Conservation (phyloP, 2,329 filamentous ascomycete species). For the Fusarium sp. region DNA sequence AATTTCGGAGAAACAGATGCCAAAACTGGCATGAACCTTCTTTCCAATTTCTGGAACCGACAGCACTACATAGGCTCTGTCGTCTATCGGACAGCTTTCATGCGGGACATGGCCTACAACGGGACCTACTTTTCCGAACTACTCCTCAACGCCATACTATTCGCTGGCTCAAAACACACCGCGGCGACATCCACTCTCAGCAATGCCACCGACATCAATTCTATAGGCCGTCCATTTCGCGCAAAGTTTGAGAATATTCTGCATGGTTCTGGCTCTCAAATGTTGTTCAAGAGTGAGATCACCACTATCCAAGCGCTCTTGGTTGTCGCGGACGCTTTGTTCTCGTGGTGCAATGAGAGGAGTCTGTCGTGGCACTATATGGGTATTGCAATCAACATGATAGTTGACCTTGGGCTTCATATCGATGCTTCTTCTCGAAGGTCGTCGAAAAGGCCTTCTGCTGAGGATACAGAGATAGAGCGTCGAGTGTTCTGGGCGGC, state of each 20-base stretch:
- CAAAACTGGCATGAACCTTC: slow-evolving; percentile 62
- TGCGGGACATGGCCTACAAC: slow-evolving; percentile 64
- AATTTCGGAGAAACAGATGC: slow-evolving; percentile 49
- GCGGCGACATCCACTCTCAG: not conserved
- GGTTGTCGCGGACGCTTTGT: not conserved
- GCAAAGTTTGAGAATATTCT: slow-evolving; percentile 14
- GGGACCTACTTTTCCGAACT: slow-evolving; percentile 69
- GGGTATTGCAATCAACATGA: slow-evolving; percentile 25
- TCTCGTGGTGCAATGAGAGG: slow-evolving; percentile 21
- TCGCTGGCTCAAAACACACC: slow-evolving; percentile 46
- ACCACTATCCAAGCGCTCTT: slow-evolving; percentile 18
- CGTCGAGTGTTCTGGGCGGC: slow-evolving; percentile 53
- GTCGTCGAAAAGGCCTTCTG: slow-evolving; percentile 42
- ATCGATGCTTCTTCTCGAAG: not conserved
- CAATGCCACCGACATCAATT: not conserved
- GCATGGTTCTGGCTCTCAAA: not conserved
- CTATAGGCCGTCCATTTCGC: slow-evolving; percentile 8
- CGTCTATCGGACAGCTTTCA: slow-evolving; percentile 66
- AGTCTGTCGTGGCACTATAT: slow-evolving; percentile 29
- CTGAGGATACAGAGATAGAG: slow-evolving; percentile 60
- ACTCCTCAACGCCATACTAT: slow-evolving; percentile 67
- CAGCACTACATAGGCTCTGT: slow-evolving; percentile 60
- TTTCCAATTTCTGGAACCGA: slow-evolving; percentile 66
- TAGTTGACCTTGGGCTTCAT: slow-evolving; percentile 24
- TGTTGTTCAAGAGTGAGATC: slow-evolving; percentile 10